Conservation (phyloP, 495 filamentous ascomycete species). For the Penicillium pulvis region DNA sequence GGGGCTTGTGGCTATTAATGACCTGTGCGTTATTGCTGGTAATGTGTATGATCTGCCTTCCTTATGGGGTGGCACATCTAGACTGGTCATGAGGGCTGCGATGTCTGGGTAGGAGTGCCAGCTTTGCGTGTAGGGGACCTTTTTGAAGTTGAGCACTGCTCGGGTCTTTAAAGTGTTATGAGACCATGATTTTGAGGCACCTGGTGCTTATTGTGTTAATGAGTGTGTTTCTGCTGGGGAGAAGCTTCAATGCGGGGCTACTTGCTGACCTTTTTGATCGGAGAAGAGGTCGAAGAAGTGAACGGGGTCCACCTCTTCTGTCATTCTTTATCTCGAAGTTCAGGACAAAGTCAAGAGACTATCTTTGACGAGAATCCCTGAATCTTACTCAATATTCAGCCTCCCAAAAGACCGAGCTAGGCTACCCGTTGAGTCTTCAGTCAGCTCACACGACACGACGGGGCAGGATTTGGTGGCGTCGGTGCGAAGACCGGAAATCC, state of each 20-base stretch:
- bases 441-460: too few relatives aligned
- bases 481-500: too few relatives aligned
- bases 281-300: conserved; percentile 41
- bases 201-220: conserved; percentile 16
- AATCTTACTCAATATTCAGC: too few relatives aligned
- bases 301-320: conserved; percentile 19
- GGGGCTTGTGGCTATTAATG: conserved; percentile 22
- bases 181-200: conserved; percentile 36
- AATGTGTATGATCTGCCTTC: conserved; percentile 31
- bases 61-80: conserved; percentile 24
- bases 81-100: conserved; percentile 23
- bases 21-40: conserved; percentile 33
- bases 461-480: too few relatives aligned
- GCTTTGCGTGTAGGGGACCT: conserved; percentile 37
- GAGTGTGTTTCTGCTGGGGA: neutral
- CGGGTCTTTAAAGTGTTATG: conserved; percentile 37
- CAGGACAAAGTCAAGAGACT: too few relatives aligned
- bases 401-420: too few relatives aligned
- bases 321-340: neutral
- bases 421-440: too few relatives aligned
- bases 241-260: neutral
- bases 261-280: conserved; percentile 27
- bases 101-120: conserved; percentile 43
- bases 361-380: too few relatives aligned
- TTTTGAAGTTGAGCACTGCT: conserved; percentile 39